Evolutionary conservation across 2,329 filamentous ascomycete species (phyloP).

Genomic region (Massarina eburnea): DNA sequence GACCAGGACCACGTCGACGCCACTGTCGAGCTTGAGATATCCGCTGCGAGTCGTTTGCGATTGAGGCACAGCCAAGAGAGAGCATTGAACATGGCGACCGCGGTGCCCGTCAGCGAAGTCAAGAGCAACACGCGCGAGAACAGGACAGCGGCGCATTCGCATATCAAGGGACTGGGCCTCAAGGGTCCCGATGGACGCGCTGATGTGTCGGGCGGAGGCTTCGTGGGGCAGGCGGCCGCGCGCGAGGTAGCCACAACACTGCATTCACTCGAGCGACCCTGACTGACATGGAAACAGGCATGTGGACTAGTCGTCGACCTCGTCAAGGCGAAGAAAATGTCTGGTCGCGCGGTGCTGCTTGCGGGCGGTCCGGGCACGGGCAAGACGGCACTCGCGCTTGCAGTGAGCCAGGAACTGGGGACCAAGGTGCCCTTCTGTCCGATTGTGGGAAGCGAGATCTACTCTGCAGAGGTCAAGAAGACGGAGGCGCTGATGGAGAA

Average conservation of each 20-base stretch:
- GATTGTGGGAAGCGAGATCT: slow-evolving; percentile 97
- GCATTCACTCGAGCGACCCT: not conserved
- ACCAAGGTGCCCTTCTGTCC: slow-evolving; percentile 98
- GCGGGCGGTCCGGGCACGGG: slow-evolving; percentile 92
- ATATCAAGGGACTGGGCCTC: slow-evolving; percentile 93
- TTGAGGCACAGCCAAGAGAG: no score
- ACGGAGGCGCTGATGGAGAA: slow-evolving; percentile 99
- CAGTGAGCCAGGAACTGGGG: slow-evolving; percentile 93
- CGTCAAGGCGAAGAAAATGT: slow-evolving; percentile 96
- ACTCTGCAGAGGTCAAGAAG: slow-evolving; percentile 98
- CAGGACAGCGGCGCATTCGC: slow-evolving; percentile 93
- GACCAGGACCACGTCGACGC: no score
- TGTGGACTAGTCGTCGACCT: slow-evolving; percentile 95
- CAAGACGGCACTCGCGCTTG: slow-evolving; percentile 93
- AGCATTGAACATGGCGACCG: slow-evolving; percentile 38
- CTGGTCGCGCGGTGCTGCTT: slow-evolving; percentile 86
- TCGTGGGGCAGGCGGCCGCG: slow-evolving; percentile 84
- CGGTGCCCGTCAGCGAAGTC: slow-evolving; percentile 69
- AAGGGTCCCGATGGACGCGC: slow-evolving; percentile 77
- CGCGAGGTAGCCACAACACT: slow-evolving; percentile 67
- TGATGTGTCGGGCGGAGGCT: slow-evolving; percentile 71
- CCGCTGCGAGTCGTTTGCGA: no score
- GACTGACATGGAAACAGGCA: slow-evolving; percentile 58
- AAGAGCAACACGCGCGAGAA: slow-evolving; percentile 94
- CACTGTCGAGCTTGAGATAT: no score